These are phyloP conservation scores for Penicillium parvum DNA, from an alignment of 495 filamentous ascomycete species.

Conservation along the genomic window DNA sequence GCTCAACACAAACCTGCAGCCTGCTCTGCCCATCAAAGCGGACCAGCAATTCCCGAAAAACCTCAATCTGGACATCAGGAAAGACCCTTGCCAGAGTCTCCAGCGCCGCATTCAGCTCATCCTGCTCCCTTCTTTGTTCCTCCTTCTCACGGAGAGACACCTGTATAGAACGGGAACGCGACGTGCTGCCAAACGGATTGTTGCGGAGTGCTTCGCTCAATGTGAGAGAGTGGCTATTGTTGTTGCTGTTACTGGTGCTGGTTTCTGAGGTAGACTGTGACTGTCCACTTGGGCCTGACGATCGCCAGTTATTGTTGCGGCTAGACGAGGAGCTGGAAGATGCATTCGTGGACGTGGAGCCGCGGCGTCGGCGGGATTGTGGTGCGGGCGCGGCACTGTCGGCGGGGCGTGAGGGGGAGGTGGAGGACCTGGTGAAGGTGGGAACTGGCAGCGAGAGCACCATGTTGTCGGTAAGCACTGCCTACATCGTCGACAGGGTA, in stretches of 20 bases:
- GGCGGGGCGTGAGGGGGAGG: constrained; percentile 29
- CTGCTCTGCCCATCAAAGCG: constrained; percentile 79
- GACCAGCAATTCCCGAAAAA: constrained; percentile 85
- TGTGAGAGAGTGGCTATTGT: constrained; percentile 32
- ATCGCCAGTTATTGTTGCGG: constrained; percentile 14
- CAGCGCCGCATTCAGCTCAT: constrained; percentile 71
- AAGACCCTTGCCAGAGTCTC: constrained; percentile 71
- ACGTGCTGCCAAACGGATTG: constrained; percentile 40
- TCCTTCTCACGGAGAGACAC: constrained; percentile 16
- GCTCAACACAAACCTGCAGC: constrained; percentile 79
- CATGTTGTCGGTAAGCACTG: constrained; percentile 27
- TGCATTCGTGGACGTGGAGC: constrained; percentile 14
- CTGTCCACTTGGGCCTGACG: neutral
- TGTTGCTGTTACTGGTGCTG: no score
- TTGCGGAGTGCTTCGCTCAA: constrained; percentile 40
- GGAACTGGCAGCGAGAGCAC: constrained; percentile 42
- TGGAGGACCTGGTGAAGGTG: constrained; percentile 35
- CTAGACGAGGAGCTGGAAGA: constrained; percentile 21
- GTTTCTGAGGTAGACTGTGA: constrained; percentile 11
- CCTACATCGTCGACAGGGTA: constrained; percentile 31
- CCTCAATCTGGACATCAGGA: constrained; percentile 80
- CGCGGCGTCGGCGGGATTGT: constrained; percentile 14
- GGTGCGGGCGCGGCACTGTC: constrained; percentile 17
- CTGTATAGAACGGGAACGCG: constrained; percentile 29
- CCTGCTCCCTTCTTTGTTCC: constrained; percentile 42